Conservation (phyloP, 345 rosid genomes). For the Eucalyptus shirleyi region DNA sequence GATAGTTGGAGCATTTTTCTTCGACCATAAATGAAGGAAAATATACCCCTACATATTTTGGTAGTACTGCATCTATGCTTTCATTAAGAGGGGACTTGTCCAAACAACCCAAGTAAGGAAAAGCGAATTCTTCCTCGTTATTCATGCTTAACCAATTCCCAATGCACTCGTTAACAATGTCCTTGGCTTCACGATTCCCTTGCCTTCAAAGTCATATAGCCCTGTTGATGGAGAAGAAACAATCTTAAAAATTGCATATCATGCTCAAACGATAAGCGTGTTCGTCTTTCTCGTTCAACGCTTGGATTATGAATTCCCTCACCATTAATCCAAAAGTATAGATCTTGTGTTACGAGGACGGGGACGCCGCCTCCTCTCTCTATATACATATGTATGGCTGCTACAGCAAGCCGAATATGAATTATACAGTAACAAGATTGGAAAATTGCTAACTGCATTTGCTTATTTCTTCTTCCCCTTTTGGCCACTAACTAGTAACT, state of each 20-base stretch:
- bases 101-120: neutral
- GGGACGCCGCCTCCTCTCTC: neutral
- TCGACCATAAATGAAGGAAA: neutral
- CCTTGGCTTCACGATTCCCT: neutral
- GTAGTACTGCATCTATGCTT: neutral
- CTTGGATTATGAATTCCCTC: neutral
- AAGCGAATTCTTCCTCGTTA: neutral
- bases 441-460: neutral
- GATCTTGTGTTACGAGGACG: neutral
- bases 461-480: neutral
- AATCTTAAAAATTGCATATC: neutral
- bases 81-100: neutral
- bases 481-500: neutral
- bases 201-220: neutral
- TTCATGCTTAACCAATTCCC: neutral
- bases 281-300: neutral
- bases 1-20: neutral
- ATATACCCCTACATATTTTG: neutral
- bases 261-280: neutral
- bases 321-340: neutral
- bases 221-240: neutral
- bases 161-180: neutral
- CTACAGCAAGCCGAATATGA: neutral
- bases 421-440: neutral
- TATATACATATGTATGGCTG: neutral